These are phyloP conservation scores for Myriangium duriaei DNA, from an alignment of 2,329 filamentous ascomycete genomes.

Conservation along the genomic window DNA sequence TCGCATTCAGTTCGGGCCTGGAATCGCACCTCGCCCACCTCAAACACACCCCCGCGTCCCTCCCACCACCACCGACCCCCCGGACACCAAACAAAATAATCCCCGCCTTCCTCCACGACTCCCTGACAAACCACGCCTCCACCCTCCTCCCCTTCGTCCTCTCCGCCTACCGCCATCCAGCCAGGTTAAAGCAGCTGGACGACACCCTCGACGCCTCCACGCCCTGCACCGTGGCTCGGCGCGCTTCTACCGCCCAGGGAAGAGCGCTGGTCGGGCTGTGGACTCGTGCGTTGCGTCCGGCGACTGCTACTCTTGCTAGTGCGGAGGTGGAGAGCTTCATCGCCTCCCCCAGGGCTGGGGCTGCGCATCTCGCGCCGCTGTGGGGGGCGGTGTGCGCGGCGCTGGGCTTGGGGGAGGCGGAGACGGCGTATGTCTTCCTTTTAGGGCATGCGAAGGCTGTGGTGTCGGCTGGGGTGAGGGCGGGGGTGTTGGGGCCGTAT, in stretches of 20 bases:
- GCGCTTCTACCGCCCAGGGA: slow-evolving; percentile 65
- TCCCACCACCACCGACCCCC: slow-evolving; percentile 16
- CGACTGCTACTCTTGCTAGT: neutral
- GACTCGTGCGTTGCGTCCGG: slow-evolving; percentile 36
- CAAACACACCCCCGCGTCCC: slow-evolving; percentile 21
- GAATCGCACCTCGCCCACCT: slow-evolving; percentile 69
- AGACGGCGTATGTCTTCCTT: slow-evolving; percentile 63
- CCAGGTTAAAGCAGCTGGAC: slow-evolving; percentile 46
- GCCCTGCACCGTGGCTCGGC: slow-evolving; percentile 64
- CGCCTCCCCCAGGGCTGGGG: slow-evolving; percentile 25
- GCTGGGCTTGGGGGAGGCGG: slow-evolving; percentile 47
- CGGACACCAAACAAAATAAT: slow-evolving; percentile 43
- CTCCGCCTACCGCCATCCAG: slow-evolving; percentile 48
- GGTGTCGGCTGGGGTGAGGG: slow-evolving; percentile 62
- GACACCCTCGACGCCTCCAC: slow-evolving; percentile 66
- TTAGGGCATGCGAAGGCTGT: slow-evolving; percentile 66
- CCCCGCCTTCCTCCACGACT: slow-evolving; percentile 55
- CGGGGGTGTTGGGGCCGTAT: slow-evolving; percentile 68
- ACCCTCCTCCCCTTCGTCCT: slow-evolving; percentile 65
- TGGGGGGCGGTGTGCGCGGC: slow-evolving; percentile 54
- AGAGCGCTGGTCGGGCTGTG: slow-evolving; percentile 62
- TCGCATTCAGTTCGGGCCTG: slow-evolving; percentile 71
- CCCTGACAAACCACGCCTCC: slow-evolving; percentile 56
- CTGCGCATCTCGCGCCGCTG: slow-evolving; percentile 52
- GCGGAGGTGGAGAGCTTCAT: slow-evolving; percentile 14